A percentile compares a stretch with the other conserved stretches of the same genome.
Conservation (phyloP, 2,329 filamentous ascomycete genomes). For the Paraphoma sp. region DNA sequence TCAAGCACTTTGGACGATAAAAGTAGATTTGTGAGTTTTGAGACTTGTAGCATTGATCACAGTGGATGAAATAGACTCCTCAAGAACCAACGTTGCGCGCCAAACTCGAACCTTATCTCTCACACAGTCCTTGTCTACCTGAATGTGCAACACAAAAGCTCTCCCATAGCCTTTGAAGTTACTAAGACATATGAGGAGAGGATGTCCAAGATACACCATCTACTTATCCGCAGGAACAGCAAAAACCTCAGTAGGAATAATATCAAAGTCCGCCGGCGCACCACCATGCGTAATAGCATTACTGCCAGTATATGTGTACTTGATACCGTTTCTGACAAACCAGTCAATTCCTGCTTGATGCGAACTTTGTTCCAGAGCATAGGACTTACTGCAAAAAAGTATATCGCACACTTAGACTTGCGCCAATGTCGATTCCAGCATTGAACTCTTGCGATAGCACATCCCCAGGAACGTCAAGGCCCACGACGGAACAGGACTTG, state of each 20-base stretch:
- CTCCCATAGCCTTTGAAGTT: too few relatives aligned
- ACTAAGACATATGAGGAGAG: too few relatives aligned
- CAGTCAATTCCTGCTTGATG: neutral
- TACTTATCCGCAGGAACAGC: conserved; percentile 6
- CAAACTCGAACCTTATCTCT: too few relatives aligned
- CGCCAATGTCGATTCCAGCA: conserved; percentile 11
- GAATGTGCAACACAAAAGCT: too few relatives aligned
- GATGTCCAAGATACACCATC: neutral
- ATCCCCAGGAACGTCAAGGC: conserved; percentile 15
- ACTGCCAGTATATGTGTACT: conserved; percentile 20
- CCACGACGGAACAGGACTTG: conserved; percentile 19
- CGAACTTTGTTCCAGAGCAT: neutral
- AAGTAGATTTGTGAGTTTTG: too few relatives aligned
- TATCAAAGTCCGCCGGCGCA: conserved; percentile 2
- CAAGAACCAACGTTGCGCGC: too few relatives aligned
- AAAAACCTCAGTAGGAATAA: conserved; percentile 15
- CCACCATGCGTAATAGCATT: conserved; percentile 10
- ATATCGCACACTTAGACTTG: conserved; percentile 17
- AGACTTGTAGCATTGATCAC: too few relatives aligned
- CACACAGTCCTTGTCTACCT: too few relatives aligned
- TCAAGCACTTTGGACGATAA: neutral
- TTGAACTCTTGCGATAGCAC: conserved; percentile 20
- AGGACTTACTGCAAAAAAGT: conserved; percentile 20
- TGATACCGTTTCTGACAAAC: conserved; percentile 12
- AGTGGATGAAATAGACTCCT: too few relatives aligned